Evolutionary conservation across 1,284 basidiomycete genomes (phyloP), one percentile per base, ranked within the genome.

Genomic region (Cutaneotrichosporon sp.): DNA sequence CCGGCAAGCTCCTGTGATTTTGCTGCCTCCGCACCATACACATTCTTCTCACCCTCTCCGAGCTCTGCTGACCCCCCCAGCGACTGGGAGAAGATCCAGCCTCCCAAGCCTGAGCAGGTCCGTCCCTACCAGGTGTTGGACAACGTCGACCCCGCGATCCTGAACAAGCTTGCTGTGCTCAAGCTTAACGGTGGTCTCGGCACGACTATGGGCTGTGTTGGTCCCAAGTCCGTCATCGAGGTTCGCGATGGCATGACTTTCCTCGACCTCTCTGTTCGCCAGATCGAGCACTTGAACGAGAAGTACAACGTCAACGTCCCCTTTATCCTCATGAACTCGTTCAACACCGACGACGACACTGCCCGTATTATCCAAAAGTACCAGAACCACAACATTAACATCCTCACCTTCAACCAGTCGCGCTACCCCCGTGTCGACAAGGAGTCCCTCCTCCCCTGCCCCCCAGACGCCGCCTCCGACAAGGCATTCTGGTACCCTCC

Each of bases 171-270:
- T 61, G 96, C 94, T 34, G 96, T 99, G 31, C 86, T 98, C 79
- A 98, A 98, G 80, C 89, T 98, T 75, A 99, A 99, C 76, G 96
- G 96, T 77, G 96, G 96, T 78, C 86, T 99, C 57, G 96, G 96
- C 68, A 76, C 75, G 17, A 76, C 75, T 60, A 76, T 76, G 75
- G 75, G 75, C 49, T 76, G 75, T 67, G 74, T 76, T 38, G 75
- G 75, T 33, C 82, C 79, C 67, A 90, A 94, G 81, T 86, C 85
- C 65, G 85, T 90, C 57, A 84, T 91, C 61, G 86, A 94, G 75
- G 89, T 96, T 78, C 86, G 90, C 78, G 86, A 97, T 72, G 88
- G 93, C 76, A 97, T 97, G 94, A 97, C 93, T 51, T 97, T 98
- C 85, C 84, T 98, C 63, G 94, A 98, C 77, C 81, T 98, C 54